Conservation (phyloP, 2,329 filamentous ascomycete genomes). For the Ilyonectria sp. region DNA sequence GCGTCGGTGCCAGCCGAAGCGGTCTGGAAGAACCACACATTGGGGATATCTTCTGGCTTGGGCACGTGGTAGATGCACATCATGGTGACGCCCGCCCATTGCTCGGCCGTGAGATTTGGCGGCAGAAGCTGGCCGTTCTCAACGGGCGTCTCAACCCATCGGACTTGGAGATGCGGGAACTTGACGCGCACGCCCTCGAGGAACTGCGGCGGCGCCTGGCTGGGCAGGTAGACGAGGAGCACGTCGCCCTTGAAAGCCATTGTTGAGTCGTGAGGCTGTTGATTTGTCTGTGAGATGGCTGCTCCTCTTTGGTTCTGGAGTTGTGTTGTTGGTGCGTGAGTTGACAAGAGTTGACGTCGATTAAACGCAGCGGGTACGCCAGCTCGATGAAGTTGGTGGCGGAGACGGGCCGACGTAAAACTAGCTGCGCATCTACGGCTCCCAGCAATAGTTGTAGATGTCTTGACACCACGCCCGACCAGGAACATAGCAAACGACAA, state of each 20-base stretch:
- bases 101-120: conserved; percentile 48
- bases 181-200: conserved; percentile 50
- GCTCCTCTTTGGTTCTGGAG: neutral
- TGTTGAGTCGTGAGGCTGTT: neutral
- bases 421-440: neutral
- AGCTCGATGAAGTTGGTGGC: neutral
- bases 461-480: neutral
- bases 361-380: neutral
- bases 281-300: neutral
- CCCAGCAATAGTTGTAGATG: neutral
- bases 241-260: conserved; percentile 55
- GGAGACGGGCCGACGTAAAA: neutral
- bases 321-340: neutral
- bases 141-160: conserved; percentile 49
- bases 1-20: conserved; percentile 60
- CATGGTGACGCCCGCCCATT: conserved; percentile 60
- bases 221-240: conserved; percentile 56
- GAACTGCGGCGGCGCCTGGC: conserved; percentile 52
- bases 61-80: conserved; percentile 53
- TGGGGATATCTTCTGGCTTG: conserved; percentile 48
- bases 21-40: conserved; percentile 62
- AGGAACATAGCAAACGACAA: neutral
- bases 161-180: conserved; percentile 57
- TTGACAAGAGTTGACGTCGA: neutral
- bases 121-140: conserved; percentile 33